These are phyloP conservation scores for Parsonsia alboflavescens DNA, from an alignment of 257 asterid species.

Conservation along the genomic window DNA sequence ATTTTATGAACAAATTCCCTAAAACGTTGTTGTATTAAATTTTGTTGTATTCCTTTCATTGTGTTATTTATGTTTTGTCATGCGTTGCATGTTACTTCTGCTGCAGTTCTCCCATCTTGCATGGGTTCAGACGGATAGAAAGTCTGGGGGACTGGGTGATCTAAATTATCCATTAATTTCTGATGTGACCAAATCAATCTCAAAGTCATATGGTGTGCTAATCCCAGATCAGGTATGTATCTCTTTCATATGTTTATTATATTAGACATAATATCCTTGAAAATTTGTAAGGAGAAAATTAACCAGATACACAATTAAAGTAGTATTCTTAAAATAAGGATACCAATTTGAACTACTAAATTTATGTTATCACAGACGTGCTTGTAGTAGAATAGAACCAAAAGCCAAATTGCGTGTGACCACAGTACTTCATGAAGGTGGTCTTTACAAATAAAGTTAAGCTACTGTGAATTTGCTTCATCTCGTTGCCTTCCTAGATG, in stretches of 20 bases:
- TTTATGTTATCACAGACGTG: not conserved
- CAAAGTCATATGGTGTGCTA: constrained; percentile 58
- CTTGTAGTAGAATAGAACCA: not conserved
- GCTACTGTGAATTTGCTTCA: not conserved
- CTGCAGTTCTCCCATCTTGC: constrained; percentile 69
- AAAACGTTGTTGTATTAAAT: not conserved
- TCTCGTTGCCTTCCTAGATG: not conserved
- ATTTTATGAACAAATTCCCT: not conserved
- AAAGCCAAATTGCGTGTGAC: not conserved
- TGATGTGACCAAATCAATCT: constrained; percentile 77
- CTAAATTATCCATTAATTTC: constrained; percentile 76
- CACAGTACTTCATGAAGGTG: not conserved
- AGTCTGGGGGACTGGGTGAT: constrained; percentile 94
- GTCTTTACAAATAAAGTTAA: not conserved
- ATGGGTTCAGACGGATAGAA: constrained; percentile 97
- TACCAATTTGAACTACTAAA: not conserved
- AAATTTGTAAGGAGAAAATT: not conserved
- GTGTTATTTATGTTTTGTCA: not conserved
- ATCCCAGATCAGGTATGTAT: constrained; percentile 68
- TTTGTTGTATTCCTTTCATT: not conserved
- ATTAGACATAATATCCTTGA: not conserved
- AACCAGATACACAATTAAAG: too few relatives aligned
- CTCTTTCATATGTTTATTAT: not conserved
- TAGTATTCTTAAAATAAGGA: not conserved
- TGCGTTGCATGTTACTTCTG: constrained; percentile 23